Conservation (phyloP, 768 basidiomycete species). For the Cubamyces lactineus region DNA sequence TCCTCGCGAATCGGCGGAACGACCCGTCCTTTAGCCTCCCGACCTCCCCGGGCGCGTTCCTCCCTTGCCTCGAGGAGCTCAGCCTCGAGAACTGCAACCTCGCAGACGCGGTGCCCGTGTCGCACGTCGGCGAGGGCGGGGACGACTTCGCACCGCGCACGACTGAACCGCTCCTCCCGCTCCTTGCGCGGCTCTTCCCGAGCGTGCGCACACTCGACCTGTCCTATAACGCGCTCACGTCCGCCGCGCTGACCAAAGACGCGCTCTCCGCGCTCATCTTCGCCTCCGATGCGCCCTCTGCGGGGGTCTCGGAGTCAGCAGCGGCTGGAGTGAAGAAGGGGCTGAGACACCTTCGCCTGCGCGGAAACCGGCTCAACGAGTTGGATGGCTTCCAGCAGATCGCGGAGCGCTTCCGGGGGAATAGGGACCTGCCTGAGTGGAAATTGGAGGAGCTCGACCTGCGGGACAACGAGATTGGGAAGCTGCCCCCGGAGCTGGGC, state of each 20-base stretch:
- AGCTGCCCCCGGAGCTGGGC: slow-evolving; percentile 70
- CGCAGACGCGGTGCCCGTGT: slow-evolving; percentile 57
- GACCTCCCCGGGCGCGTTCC: slow-evolving; percentile 38
- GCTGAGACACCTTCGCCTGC: slow-evolving; percentile 64
- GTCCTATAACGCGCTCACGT: slow-evolving; percentile 73
- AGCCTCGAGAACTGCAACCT: slow-evolving; percentile 75
- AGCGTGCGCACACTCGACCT: slow-evolving; percentile 68
- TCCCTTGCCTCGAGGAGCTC: slow-evolving; percentile 76
- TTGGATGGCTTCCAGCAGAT: slow-evolving; percentile 65
- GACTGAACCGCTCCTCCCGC: slow-evolving; percentile 57
- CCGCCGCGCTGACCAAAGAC: slow-evolving; percentile 51
- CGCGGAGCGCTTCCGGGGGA: slow-evolving; percentile 67
- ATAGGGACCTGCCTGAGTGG: slow-evolving; percentile 66
- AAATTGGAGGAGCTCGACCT: slow-evolving; percentile 82
- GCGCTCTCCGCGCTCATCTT: slow-evolving; percentile 56
- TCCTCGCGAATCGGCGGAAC: slow-evolving; percentile 65
- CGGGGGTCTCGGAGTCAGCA: not conserved
- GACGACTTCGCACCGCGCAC: slow-evolving; percentile 46
- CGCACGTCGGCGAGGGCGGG: slow-evolving; percentile 32
- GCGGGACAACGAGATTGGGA: slow-evolving; percentile 78
- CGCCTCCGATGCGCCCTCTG: slow-evolving; percentile 35
- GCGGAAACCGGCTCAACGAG: slow-evolving; percentile 67
- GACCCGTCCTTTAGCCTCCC: slow-evolving; percentile 69
- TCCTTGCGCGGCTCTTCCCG: slow-evolving; percentile 71
- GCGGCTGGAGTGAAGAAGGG: slow-evolving; percentile 46